These are phyloP conservation scores for Tolypocladium amazonense DNA, from an alignment of 2,329 filamentous ascomycete species.

Conservation along the genomic window DNA sequence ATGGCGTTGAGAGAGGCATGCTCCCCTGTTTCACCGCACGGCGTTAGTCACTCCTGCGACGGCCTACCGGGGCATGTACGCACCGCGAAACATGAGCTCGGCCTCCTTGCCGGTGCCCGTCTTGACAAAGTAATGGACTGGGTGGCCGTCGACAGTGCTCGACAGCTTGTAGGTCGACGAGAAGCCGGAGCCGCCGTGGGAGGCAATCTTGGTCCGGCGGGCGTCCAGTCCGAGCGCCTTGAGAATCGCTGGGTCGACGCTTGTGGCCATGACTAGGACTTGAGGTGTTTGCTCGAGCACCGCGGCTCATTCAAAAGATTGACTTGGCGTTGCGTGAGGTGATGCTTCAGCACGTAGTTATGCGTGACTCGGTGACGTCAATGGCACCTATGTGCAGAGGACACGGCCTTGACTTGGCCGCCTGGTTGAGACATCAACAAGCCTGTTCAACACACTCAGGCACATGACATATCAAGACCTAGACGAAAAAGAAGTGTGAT, in stretches of 20 bases:
- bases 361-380: neutral
- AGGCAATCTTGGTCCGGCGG: constrained; percentile 39
- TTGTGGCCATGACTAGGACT: constrained; percentile 26
- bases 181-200: constrained; percentile 58
- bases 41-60: neutral
- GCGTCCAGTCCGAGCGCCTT: constrained; percentile 49
- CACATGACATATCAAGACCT: neutral
- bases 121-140: constrained; percentile 60
- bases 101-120: constrained; percentile 49
- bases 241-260: constrained; percentile 52
- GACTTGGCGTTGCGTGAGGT: neutral
- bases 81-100: constrained; percentile 60
- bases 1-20: constrained; percentile 78
- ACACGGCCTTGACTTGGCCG: neutral
- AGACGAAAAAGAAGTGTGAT: neutral
- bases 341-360: neutral
- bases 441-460: neutral
- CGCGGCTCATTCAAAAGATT: neutral
- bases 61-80: constrained; percentile 1
- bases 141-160: constrained; percentile 33
- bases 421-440: neutral
- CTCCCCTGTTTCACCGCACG: constrained; percentile 48
- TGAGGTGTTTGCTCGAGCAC: neutral
- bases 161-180: constrained; percentile 53
- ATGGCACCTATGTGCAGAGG: neutral